These are phyloP conservation scores for Aspergillus amoenus DNA, from an alignment of 2,329 filamentous ascomycete species.

Conservation along the genomic window DNA sequence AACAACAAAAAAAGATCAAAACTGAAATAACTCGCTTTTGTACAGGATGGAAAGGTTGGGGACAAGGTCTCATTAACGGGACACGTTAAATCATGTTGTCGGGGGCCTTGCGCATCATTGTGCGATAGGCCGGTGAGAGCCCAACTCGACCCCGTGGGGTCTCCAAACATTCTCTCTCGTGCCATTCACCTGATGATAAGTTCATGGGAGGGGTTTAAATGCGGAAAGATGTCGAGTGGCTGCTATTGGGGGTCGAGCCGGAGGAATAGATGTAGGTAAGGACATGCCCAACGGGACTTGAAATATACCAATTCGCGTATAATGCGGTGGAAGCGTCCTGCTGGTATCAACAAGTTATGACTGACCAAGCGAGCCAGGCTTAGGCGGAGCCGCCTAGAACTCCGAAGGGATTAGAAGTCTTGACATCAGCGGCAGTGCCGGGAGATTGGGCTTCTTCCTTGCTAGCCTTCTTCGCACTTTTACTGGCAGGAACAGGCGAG, in stretches of 20 bases:
- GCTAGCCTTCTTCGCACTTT: slow-evolving; percentile 32
- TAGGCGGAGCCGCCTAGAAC: slow-evolving; percentile 27
- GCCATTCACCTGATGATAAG: not conserved
- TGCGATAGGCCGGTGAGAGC: slow-evolving; percentile 7
- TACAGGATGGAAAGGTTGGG: not conserved
- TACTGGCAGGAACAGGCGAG: slow-evolving; percentile 30
- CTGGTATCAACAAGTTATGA: not conserved
- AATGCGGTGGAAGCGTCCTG: not conserved
- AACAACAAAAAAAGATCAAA: not conserved
- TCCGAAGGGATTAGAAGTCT: slow-evolving; percentile 32
- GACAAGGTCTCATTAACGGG: not conserved
- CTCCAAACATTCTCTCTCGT: not conserved
- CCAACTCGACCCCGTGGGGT: not conserved
- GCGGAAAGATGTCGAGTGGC: not conserved
- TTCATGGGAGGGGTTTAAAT: not conserved
- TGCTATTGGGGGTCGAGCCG: not conserved
- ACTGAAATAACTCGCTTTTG: not conserved
- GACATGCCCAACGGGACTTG: not conserved
- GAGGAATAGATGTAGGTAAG: not conserved
- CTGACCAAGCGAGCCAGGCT: not conserved
- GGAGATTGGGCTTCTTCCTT: slow-evolving; percentile 21
- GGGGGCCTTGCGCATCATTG: not conserved
- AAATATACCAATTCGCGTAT: not conserved
- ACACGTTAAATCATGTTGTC: not conserved
- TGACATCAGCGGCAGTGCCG: slow-evolving; percentile 17